Conservation (phyloP, 1,284 basidiomycete species). For the Rhodofomes roseus region DNA sequence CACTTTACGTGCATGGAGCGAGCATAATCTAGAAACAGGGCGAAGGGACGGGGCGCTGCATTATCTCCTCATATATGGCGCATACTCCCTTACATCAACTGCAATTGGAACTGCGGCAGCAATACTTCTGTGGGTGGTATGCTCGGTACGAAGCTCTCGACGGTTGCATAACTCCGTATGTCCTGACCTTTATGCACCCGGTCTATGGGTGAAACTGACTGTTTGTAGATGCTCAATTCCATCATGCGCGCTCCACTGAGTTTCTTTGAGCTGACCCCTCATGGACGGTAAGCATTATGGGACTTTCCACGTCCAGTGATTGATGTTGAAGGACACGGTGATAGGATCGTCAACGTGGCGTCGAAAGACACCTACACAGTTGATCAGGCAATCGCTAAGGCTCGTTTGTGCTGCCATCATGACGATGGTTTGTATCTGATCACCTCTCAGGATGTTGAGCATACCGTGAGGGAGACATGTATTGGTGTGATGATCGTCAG, state of each 20-base stretch:
- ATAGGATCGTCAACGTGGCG: conserved; percentile 87
- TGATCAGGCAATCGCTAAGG: too few species aligned
- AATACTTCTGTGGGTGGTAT: conserved; percentile 75
- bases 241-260: conserved; percentile 81
- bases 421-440: too few species aligned
- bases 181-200: conserved; percentile 8
- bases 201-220: conserved; percentile 2
- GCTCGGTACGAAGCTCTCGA: conserved; percentile 73
- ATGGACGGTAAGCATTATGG: conserved; percentile 52
- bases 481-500: too few species aligned
- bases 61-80: conserved; percentile 61
- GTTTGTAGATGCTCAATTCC: conserved; percentile 74
- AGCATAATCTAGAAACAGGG: conserved; percentile 67
- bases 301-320: background rate
- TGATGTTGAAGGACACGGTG: background rate
- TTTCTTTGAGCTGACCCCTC: conserved; percentile 87
- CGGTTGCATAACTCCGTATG: conserved; percentile 73
- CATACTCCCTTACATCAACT: conserved; percentile 53
- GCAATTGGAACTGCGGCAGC: conserved; percentile 51
- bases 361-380: conserved; percentile 90
- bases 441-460: too few species aligned
- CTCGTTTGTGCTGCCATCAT: too few species aligned
- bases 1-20: conserved; percentile 77
- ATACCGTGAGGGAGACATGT: too few species aligned
- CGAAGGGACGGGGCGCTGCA: conserved; percentile 55